Evolutionary conservation across 805 yeast genomes (phyloP), one percentile per base, ranked within the genome.

Genomic region (Lachancea lanzarotensis): DNA sequence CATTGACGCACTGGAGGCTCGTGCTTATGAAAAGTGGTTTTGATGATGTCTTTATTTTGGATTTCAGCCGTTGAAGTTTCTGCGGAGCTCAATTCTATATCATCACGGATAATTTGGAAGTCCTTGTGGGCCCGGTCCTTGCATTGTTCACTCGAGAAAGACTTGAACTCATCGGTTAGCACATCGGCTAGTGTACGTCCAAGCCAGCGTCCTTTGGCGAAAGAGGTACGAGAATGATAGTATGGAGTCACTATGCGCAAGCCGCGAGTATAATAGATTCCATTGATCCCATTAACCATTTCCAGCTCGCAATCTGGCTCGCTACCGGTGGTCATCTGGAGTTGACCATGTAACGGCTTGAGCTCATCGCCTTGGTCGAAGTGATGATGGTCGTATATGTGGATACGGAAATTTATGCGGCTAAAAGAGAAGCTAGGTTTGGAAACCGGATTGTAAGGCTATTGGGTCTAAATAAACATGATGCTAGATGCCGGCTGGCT

Each of bases 1-100:
- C 68, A 63, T 35, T 55, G 54, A 50, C 79, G 63, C 2, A 90
- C 89, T 0, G 95, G 80, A 5, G 97, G 96, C 57, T 93, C 98
- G 59, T 91, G 97, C 47, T 90, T 75, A 60, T 89, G 97, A 38
- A 79, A 48, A 4, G 46, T 45, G 1, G 57, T 54, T 17, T 49
- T 50, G 5, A 63, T 45, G 7, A 55, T 34, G 40, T 65, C 69
- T 25, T 62, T 60, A 36, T 54, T 53, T 31, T 50, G 45, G 5
- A 65, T 56, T 1, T 36, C 44, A 1, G 52, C 40, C 1, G 4
- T 8, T 13, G 54, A 29, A 3, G 51, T 48, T n/a, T 55, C 54
- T 17, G 42, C 46, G 2, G 52, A 46, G 15, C 47, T 47, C 6
- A 58, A 36, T 13, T 35, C 35, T 16, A 15, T 43, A 10, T 50